These are phyloP conservation scores for Onygenales sp. DNA, from an alignment of 2,329 filamentous ascomycete species.

Conservation along the genomic window DNA sequence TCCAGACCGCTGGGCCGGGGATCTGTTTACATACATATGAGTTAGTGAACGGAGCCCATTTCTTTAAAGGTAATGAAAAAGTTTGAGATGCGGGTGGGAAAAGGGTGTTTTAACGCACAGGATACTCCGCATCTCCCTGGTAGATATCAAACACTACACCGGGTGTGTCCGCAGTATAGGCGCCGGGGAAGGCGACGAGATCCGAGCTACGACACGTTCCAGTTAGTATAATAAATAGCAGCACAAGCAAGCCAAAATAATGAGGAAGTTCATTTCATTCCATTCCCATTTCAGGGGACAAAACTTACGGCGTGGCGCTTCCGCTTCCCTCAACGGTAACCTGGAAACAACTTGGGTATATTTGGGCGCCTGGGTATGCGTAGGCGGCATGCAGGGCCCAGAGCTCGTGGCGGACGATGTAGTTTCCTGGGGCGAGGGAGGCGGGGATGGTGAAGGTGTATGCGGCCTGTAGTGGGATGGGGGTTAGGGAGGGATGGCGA, in stretches of 20 bases:
- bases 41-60: background rate
- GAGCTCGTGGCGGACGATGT: conserved; percentile 51
- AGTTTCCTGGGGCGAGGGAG: conserved; percentile 45
- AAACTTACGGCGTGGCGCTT: conserved; percentile 25
- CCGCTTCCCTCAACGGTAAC: conserved; percentile 45
- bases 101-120: background rate
- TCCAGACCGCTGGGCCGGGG: conserved; percentile 5
- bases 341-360: conserved; percentile 51
- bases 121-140: conserved; percentile 18
- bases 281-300: background rate
- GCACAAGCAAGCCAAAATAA: background rate
- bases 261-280: background rate
- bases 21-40: background rate
- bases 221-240: background rate
- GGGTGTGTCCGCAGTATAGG: conserved; percentile 41
- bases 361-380: conserved; percentile 45
- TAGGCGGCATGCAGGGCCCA: conserved; percentile 44
- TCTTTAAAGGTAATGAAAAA: background rate
- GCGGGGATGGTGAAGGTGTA: conserved; percentile 46
- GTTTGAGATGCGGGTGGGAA: background rate
- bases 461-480: conserved; percentile 25
- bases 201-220: conserved; percentile 8
- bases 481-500: conserved; percentile 28
- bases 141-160: conserved; percentile 47
- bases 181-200: conserved; percentile 44